phyloP scores from a whole-genome alignment of 257 asterid genomes.

The Solanum chilense region DNA sequence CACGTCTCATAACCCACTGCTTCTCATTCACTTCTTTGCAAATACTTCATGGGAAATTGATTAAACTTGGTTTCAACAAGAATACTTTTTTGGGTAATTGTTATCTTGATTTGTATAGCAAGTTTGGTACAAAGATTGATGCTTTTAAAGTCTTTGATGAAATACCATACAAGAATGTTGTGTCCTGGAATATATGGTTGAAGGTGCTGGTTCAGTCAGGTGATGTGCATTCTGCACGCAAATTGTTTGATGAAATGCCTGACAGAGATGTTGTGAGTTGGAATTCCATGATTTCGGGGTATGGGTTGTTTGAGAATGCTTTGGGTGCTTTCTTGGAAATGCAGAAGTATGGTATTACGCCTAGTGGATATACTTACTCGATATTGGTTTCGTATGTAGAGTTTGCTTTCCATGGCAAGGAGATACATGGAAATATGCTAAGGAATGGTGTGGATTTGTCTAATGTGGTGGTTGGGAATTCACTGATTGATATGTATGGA shows the following conservation, averaged over 20 bases:
- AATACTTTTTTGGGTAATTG: conserved; percentile 44
- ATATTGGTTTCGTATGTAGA: conserved; percentile 31
- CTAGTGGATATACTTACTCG: conserved; percentile 52
- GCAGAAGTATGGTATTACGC: conserved; percentile 29
- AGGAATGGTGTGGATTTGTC: conserved; percentile 31
- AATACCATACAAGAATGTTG: conserved; percentile 23
- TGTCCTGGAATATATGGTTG: conserved; percentile 61
- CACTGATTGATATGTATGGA: conserved; percentile 57
- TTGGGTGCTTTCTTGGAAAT: conserved; percentile 35
- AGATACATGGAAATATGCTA: conserved; percentile 43
- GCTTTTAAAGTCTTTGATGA: conserved; percentile 41
- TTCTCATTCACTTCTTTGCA: conserved; percentile 25
- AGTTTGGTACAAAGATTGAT: conserved; percentile 24
- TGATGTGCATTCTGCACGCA: conserved; percentile 27
- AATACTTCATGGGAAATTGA: conserved; percentile 40
- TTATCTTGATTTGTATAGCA: conserved; percentile 36
- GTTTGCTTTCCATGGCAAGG: conserved; percentile 36
- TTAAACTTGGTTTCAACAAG: conserved; percentile 36
- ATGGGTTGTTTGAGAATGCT: conserved; percentile 28
- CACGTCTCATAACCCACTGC: conserved; percentile 26
- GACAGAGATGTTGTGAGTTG: conserved; percentile 61
- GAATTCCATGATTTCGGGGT: conserved; percentile 61
- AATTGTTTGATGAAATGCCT: conserved; percentile 56
- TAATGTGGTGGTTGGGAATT: conserved; percentile 51
- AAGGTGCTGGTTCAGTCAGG: conserved; percentile 7